These are phyloP conservation scores for Xanthoceras sorbifolium DNA, from an alignment of 345 rosid species.

Conservation along the genomic window DNA sequence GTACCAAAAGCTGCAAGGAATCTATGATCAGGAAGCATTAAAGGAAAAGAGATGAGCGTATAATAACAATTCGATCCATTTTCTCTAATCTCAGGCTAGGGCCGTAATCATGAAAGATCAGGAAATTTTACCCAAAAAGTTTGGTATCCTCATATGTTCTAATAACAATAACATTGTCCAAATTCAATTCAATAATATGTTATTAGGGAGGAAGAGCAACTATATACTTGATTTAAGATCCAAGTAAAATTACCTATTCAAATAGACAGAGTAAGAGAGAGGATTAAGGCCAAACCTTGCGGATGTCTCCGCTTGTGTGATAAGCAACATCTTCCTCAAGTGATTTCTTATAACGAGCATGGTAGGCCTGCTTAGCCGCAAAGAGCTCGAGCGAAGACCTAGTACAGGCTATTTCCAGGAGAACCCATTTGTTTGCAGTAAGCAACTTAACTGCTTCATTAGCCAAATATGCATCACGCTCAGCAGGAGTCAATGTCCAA, in stretches of 20 bases:
- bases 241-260: background rate
- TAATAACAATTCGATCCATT: background rate
- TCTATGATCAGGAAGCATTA: background rate
- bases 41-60: background rate
- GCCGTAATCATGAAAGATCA: background rate
- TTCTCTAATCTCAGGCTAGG: background rate
- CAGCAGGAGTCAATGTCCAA: slow-evolving; percentile 75
- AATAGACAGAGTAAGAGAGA: background rate
- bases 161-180: background rate
- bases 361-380: slow-evolving; percentile 70
- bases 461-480: slow-evolving; percentile 79
- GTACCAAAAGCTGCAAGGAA: slow-evolving; percentile 67
- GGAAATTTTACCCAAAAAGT: background rate
- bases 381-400: slow-evolving; percentile 67
- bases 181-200: background rate
- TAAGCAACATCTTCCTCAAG: slow-evolving; percentile 91
- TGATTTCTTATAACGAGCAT: slow-evolving; percentile 72
- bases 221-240: background rate
- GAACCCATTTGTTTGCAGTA: slow-evolving; percentile 68
- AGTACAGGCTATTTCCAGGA: slow-evolving; percentile 82
- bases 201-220: background rate
- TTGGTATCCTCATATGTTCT: background rate
- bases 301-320: slow-evolving; percentile 70
- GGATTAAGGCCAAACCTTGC: slow-evolving; percentile 53
- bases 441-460: slow-evolving; percentile 76